These are phyloP conservation scores for Neonectria magnoliae DNA, from an alignment of 2,329 filamentous ascomycete genomes.

Conservation along the genomic window DNA sequence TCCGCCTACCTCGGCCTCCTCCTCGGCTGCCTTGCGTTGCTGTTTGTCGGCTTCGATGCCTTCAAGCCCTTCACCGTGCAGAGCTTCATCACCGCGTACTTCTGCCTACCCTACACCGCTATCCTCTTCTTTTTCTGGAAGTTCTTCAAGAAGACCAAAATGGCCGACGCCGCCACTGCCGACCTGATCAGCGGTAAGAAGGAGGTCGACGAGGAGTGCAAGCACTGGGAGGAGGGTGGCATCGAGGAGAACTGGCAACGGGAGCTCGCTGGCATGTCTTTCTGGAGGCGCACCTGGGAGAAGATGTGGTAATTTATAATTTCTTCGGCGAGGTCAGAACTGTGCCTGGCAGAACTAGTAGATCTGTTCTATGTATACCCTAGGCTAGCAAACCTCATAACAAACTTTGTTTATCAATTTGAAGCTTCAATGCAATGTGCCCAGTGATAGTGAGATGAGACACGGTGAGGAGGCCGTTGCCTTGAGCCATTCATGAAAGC, in stretches of 20 bases:
- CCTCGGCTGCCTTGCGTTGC: constrained; percentile 58
- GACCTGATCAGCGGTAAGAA: constrained; percentile 62
- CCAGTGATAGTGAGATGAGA: background rate
- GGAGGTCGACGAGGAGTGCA: constrained; percentile 69
- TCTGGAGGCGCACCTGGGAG: constrained; percentile 51
- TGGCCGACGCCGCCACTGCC: constrained; percentile 35
- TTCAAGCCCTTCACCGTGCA: constrained; percentile 61
- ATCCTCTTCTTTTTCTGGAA: constrained; percentile 62
- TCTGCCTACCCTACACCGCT: constrained; percentile 62
- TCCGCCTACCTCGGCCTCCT: constrained; percentile 60
- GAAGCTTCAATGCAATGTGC: background rate
- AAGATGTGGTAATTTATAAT: constrained; percentile 48
- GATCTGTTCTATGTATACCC: constrained; percentile 12
- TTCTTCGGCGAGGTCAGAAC: background rate
- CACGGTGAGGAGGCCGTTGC: background rate
- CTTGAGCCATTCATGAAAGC: background rate
- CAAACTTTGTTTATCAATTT: constrained; percentile 6
- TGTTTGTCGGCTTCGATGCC: constrained; percentile 67
- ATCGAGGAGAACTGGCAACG: constrained; percentile 56
- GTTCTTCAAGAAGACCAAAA: constrained; percentile 60
- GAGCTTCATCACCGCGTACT: constrained; percentile 64
- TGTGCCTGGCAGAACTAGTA: constrained; percentile 1
- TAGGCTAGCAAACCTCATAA: constrained; percentile 8
- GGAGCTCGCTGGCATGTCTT: constrained; percentile 49
- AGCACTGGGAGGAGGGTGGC: constrained; percentile 56